phyloP scores from a whole-genome alignment of 768 basidiomycete species.

The Podaxis rugospora region DNA sequence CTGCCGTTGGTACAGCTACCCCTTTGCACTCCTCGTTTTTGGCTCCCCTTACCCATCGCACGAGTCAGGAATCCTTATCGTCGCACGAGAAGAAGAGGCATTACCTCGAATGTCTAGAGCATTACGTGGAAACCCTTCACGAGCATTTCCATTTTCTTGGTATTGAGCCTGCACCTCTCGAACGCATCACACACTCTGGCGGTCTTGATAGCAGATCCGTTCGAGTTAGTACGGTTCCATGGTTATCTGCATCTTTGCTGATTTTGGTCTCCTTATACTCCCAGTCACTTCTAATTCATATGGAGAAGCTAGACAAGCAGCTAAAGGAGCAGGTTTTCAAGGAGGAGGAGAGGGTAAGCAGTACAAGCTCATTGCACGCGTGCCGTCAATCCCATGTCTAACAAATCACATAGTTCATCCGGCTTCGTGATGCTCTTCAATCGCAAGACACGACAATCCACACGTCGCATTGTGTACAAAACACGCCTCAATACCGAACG shows the following conservation, averaged over 20 bases:
- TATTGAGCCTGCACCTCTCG: constrained; percentile 39
- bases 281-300: constrained; percentile 67
- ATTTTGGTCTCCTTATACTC: background rate
- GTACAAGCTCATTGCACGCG: constrained; percentile 4
- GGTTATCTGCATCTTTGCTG: background rate
- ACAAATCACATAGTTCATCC: constrained; percentile 18
- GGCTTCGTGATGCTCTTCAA: constrained; percentile 21
- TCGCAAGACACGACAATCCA: constrained; percentile 15
- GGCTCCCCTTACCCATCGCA: background rate
- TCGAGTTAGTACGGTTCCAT: constrained; percentile 34
- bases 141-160: constrained; percentile 53
- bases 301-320: constrained; percentile 51
- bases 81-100: constrained; percentile 76
- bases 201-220: constrained; percentile 64
- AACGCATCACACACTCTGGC: constrained; percentile 46
- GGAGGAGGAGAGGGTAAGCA: constrained; percentile 53
- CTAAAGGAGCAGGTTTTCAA: constrained; percentile 44
- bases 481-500: background rate
- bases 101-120: constrained; percentile 70
- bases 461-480: background rate
- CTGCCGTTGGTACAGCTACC: background rate
- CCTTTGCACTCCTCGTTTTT: background rate
- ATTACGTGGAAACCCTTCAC: constrained; percentile 64
- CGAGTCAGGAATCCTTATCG: constrained; percentile 60
- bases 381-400: background rate